Evolutionary conservation across 1,139 yeast species (phyloP), one percentile per base, ranked within the genome.

Genomic region (Magnusiomyces suaveolens): DNA sequence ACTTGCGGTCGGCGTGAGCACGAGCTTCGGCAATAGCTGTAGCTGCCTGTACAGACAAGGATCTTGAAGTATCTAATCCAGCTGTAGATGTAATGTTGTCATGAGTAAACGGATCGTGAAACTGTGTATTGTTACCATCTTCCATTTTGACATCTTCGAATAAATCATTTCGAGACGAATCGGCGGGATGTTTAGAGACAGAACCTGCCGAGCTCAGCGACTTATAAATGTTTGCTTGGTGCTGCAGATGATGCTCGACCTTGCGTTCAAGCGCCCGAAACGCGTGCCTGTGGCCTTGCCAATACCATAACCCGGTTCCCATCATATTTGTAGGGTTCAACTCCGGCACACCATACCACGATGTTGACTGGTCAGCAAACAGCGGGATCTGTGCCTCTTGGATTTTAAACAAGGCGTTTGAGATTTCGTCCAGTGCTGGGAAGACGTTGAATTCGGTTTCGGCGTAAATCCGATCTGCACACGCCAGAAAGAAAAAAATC

Each of bases 271-370:
- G 33, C 20, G 44, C 46, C 29, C 46, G 26, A 12, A n/a, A 48
- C 10, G 54, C 43, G 32, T 46, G 16, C 21, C 51, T 25, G 41
- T 50, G 23, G 50, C 55, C 52, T 3, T 62, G 59, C 68, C 68
- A 64, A 57, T 69, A 70, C 62, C 63, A 57, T 14, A 69, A 56
- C 0, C 69, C 69, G 2, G 66, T 56, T 3, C 73, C 73, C n/a
- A 70, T 56, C 25, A 54, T 56, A 44, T 62, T 56, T 4, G 54
- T 55, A 3, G 68, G 66, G 54, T 70, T 70, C 23, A 69, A 58
- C 20, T 59, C 58, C 1, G 70, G 68, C 3, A 61, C 55, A 2
- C 73, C 73, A 51, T 64, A 69, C 39, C 48, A 43, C 12, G 55
- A 33, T 16, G 55, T 39, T 29, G 51, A 47, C 24, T 38, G 43